These are phyloP conservation scores for Phytophthora tubulina DNA, from an alignment of 352 stramenopile genomes.

Conservation along the genomic window DNA sequence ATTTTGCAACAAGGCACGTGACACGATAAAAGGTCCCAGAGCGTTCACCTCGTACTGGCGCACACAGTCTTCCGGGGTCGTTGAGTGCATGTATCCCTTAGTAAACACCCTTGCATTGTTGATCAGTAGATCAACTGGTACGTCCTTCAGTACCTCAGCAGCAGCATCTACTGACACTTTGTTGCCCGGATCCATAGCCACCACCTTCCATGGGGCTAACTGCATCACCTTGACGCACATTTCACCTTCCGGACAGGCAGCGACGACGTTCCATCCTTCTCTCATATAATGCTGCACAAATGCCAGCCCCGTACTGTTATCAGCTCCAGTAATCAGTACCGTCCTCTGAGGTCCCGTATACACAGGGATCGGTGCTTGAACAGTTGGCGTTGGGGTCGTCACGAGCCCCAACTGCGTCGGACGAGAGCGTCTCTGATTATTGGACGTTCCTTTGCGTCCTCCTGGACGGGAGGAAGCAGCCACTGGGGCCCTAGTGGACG, in stretches of 20 bases:
- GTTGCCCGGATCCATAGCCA: slow-evolving; percentile 57
- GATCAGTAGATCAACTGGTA: slow-evolving; percentile 73
- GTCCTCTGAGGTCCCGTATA: slow-evolving; percentile 44
- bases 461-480: background rate
- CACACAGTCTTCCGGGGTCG: slow-evolving; percentile 60
- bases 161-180: slow-evolving; percentile 58
- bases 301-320: slow-evolving; percentile 46
- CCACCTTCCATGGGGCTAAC: slow-evolving; percentile 55
- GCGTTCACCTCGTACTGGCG: slow-evolving; percentile 76
- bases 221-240: slow-evolving; percentile 22
- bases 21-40: slow-evolving; percentile 70
- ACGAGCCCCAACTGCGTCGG: slow-evolving; percentile 27
- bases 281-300: slow-evolving; percentile 51
- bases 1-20: slow-evolving; percentile 64
- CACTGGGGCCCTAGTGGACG: slow-evolving; percentile 4
- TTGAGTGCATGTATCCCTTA: slow-evolving; percentile 43
- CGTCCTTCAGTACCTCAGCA: slow-evolving; percentile 46
- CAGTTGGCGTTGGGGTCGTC: background rate
- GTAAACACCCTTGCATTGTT: slow-evolving; percentile 74
- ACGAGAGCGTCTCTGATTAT: slow-evolving; percentile 11
- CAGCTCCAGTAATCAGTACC: slow-evolving; percentile 61
- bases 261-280: slow-evolving; percentile 56
- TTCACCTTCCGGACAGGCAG: slow-evolving; percentile 33
- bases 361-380: slow-evolving; percentile 4
- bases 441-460: slow-evolving; percentile 10